Conservation (phyloP, 805 yeast species). For the Ogataea zsoltii region DNA sequence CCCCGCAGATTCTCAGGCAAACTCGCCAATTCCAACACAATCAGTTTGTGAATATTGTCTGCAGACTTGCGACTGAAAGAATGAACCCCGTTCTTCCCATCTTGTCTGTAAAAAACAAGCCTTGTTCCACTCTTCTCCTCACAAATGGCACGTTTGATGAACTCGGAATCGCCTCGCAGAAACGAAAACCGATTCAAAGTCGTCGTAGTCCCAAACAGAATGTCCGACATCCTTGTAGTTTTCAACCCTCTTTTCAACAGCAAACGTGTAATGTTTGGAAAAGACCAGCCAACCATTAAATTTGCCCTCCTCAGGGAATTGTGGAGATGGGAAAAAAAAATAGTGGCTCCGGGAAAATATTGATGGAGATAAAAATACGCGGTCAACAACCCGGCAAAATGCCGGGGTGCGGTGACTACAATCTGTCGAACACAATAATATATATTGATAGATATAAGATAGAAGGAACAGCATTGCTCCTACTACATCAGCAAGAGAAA, state of each 20-base stretch:
- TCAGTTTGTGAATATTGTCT: slow-evolving; percentile 6
- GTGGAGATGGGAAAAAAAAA: background rate
- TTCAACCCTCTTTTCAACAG: slow-evolving; percentile 1
- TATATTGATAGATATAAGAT: slow-evolving; percentile 1
- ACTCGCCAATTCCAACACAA: slow-evolving; percentile 14
- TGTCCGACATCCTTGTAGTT: slow-evolving; percentile 22
- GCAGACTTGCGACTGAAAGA: slow-evolving; percentile 18
- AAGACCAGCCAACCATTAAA: background rate
- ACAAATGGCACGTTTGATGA: slow-evolving; percentile 35
- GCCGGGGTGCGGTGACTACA: background rate
- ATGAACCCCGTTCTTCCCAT: slow-evolving; percentile 17
- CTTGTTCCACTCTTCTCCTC: slow-evolving; percentile 36
- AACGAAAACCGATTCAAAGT: slow-evolving; percentile 66
- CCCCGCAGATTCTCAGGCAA: slow-evolving; percentile 17
- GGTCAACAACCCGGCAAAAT: too few species aligned
- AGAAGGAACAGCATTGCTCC: background rate
- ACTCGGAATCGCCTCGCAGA: slow-evolving; percentile 54
- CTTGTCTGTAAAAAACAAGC: slow-evolving; percentile 47
- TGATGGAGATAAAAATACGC: background rate
- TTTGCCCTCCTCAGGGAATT: too few species aligned
- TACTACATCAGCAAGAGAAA: slow-evolving; percentile 4
- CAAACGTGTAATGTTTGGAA: background rate
- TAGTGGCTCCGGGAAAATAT: background rate
- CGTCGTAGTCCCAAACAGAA: slow-evolving; percentile 31
- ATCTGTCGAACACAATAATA: background rate